phyloP scores from a whole-genome alignment of 108 stramenopile species.

The Aurantiochytrium sp. region DNA sequence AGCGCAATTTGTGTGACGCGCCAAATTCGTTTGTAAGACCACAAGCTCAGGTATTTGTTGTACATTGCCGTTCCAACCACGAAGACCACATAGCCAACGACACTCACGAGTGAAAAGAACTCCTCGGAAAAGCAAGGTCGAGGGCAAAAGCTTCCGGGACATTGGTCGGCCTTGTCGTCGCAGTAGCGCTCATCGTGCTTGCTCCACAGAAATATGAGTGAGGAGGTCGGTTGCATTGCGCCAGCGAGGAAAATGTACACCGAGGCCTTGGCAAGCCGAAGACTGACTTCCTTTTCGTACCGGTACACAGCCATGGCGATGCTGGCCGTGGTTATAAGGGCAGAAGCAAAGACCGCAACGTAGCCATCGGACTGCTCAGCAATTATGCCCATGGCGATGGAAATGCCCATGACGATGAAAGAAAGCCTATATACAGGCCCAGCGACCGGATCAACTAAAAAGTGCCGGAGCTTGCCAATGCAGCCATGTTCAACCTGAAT shows the following conservation, averaged over 20 bases:
- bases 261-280: background rate
- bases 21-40: background rate
- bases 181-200: background rate
- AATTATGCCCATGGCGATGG: background rate
- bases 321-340: background rate
- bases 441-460: background rate
- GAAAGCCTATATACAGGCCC: background rate
- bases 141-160: background rate
- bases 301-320: background rate
- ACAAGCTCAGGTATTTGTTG: background rate
- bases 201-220: background rate
- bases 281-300: background rate
- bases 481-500: background rate
- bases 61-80: conserved; percentile 8
- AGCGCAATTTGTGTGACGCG: background rate
- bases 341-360: background rate
- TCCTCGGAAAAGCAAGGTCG: background rate
- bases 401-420: background rate
- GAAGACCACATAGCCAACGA: background rate
- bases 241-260: background rate
- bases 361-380: background rate
- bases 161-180: background rate
- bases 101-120: background rate
- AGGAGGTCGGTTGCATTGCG: background rate
- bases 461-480: background rate